Evolutionary conservation across 176 grass and related monocot genomes (phyloP), one percentile per base, ranked within the genome.

Genomic region (Rhynchospora pubera): DNA sequence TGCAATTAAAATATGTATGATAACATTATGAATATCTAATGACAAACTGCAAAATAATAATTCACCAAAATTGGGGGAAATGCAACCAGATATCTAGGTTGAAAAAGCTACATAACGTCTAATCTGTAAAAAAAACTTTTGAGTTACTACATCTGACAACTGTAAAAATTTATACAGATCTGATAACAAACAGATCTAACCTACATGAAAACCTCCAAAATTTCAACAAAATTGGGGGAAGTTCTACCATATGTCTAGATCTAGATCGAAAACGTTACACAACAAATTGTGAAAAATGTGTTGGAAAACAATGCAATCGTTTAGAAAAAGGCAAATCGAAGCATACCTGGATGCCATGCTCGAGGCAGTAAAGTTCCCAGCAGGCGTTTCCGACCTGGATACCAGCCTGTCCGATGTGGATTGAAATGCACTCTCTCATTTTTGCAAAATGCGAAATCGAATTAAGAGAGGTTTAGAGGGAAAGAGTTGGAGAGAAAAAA

Each of bases 301-400:
- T 0, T 0, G 0, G 10, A 9, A 48, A 30, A 6, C 5, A 6
- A 5, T 14, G 2, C 1, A 19, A 47, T 0, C 14, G 21, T 9
- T 44, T 3, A 0, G 3, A 1, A 0, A 18, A 73, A 64, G n/a
- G 22, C 1, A 52, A 42, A 2, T 7, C 3, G 70, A 67, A 74
- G 15, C 0, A 21, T 88, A 94, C 92, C 92, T 94, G 89, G 18
- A 94, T 94, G 87, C 92, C 92, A 5, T 94, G 92, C 92, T 94
- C 92, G 51, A 94, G 92, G 87, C 92, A 94, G 90, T 94, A 94
- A 4, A 94, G 92, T 61, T 94, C 92, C 89, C 92, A 94, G 92
- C 92, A 94, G 8, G 87, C 85, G 78, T 94, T 94, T 6, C 92
- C 90, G 75, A 94, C 92, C 85, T 94, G 90, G 89, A 94, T 94